Evolutionary conservation across 2,329 filamentous ascomycete species (phyloP), one percentile per base, ranked within the genome.

Genomic region (Albophoma yamanashiensis): DNA sequence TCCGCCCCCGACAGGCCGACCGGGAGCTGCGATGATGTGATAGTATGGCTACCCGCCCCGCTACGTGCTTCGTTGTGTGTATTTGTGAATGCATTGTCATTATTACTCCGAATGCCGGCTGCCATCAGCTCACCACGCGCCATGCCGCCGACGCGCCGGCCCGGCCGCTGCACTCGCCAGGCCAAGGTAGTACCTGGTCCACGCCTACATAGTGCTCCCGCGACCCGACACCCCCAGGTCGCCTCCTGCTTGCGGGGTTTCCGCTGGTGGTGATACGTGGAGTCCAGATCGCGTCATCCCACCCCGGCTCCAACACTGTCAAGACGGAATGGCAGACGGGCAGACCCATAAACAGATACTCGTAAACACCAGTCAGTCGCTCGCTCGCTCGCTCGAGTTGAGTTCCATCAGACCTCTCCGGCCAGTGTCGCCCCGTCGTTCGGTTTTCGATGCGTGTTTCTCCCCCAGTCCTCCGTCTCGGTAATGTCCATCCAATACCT

Each of bases 401-500:
- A 20, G 2, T 15, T 52, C 56, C 52, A 56, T 68, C 66, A 72
- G 38, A 73, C 71, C 59, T 73, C 68, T 31, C 70, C 69, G 25
- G 67, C 79, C 55, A 73, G 64, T 3, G 67, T 72, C 17, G 66
- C 67, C 17, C 55, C 60, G 38, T 62, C 64, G 58, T 65, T 82
- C 71, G 89, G 85, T 68, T 85, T 83, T 62, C 82, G 62, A 79
- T 65, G 71, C 59, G 86, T 78, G 12, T 80, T 82, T 55, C 82
- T 79, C 68, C 87, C 82, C 89, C 89, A 94, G 62, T 86, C 85
- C 56, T 86, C 82, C 63, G 84, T 79, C 61, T 83, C 83, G 60
- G 84, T 75, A 59, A 84, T 84, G 62, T 89, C 89, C 20, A 96
- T 78, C 92, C 92, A 97, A 76, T 95, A 97, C 60, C 80, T 81